Conservation (phyloP, 2,329 filamentous ascomycete species). For the Penicillium corylophilum region DNA sequence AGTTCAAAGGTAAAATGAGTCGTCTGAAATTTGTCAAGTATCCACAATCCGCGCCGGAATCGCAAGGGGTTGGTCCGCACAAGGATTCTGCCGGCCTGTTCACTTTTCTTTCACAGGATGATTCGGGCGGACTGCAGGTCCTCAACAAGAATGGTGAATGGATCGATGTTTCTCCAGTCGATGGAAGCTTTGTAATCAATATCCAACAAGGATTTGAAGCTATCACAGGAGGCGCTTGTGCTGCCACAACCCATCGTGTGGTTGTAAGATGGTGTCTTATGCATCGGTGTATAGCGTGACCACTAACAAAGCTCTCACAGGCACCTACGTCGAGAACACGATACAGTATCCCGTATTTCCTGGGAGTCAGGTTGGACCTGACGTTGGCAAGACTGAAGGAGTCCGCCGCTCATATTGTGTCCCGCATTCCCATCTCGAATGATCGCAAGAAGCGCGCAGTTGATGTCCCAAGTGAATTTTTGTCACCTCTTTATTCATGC, state of each 20-base stretch:
- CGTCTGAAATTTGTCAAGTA: slow-evolving; percentile 58
- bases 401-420: slow-evolving; percentile 33
- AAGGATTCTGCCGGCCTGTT: slow-evolving; percentile 55
- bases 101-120: slow-evolving; percentile 44
- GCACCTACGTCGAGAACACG: slow-evolving; percentile 31
- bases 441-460: slow-evolving; percentile 33
- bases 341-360: slow-evolving; percentile 57
- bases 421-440: slow-evolving; percentile 29
- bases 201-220: slow-evolving; percentile 57
- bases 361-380: slow-evolving; percentile 51
- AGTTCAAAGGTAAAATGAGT: slow-evolving; percentile 52
- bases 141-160: slow-evolving; percentile 47
- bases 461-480: slow-evolving; percentile 39
- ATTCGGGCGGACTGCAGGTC: slow-evolving; percentile 47
- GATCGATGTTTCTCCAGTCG: slow-evolving; percentile 46
- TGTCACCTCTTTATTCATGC: slow-evolving; percentile 37
- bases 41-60: slow-evolving; percentile 39
- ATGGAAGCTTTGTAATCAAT: slow-evolving; percentile 48
- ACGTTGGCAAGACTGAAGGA: slow-evolving; percentile 46
- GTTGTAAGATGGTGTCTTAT: slow-evolving; percentile 22
- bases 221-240: slow-evolving; percentile 55
- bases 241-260: slow-evolving; percentile 40
- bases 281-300: neutral
- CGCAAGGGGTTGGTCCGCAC: slow-evolving; percentile 58
- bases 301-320: slow-evolving; percentile 28